Evolutionary conservation across 768 basidiomycete genomes (phyloP).

Genomic region (Fistulinella prunicolor): DNA sequence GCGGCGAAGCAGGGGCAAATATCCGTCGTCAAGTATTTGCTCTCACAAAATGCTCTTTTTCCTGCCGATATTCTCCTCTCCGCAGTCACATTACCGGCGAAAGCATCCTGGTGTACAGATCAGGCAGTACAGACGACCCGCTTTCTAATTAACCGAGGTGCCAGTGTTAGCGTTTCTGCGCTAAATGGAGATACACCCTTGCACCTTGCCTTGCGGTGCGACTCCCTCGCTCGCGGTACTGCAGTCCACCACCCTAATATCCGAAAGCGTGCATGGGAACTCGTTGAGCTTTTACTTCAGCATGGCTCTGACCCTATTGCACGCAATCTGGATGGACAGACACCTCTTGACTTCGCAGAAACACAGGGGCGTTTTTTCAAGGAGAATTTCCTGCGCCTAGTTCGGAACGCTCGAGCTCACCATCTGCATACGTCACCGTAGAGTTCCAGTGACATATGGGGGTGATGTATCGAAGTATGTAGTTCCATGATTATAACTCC

Average conservation of each 20-base stretch:
- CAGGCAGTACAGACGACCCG: background rate
- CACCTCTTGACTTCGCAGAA: background rate
- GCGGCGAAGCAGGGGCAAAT: background rate
- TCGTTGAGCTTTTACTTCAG: background rate
- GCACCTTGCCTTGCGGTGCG: too few relatives aligned
- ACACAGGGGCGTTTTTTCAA: background rate
- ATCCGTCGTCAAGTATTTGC: background rate
- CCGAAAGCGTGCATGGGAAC: too few relatives aligned
- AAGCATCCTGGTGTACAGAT: too few relatives aligned
- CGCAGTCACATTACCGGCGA: too few relatives aligned
- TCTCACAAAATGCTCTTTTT: background rate
- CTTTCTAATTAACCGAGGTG: background rate
- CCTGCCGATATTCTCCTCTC: background rate
- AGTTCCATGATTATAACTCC: too few relatives aligned
- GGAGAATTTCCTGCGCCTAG: constrained; percentile 6
- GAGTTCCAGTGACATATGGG: too few relatives aligned
- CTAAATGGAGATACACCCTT: background rate
- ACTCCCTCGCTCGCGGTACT: too few relatives aligned
- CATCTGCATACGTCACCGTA: too few relatives aligned
- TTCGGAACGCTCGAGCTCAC: background rate
- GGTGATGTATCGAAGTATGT: too few relatives aligned
- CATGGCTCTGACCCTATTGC: background rate
- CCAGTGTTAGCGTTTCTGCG: background rate
- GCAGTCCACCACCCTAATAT: too few relatives aligned
- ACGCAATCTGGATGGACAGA: background rate